Evolutionary conservation across 257 asterid species (phyloP).

Genomic region (Thymus quinquecostatus): DNA sequence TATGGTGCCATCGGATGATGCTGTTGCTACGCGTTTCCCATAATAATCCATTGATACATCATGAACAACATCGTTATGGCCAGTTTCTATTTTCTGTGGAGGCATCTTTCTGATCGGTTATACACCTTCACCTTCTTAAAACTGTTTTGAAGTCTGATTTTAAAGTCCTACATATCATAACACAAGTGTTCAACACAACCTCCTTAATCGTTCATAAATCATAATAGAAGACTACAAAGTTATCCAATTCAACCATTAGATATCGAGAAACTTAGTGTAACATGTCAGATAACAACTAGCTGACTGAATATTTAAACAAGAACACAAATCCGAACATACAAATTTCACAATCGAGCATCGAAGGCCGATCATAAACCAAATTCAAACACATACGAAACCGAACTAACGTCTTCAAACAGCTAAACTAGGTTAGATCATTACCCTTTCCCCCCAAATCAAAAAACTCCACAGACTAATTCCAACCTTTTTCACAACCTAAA

Average conservation of each 20-base stretch:
- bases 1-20: slow-evolving; percentile 83
- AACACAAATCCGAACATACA: neutral
- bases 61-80: slow-evolving; percentile 81
- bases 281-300: neutral
- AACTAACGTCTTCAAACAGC: slow-evolving; percentile 10
- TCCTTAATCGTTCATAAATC: neutral
- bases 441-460: neutral
- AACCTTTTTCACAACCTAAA: neutral
- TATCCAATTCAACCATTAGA: slow-evolving; percentile 17
- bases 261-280: slow-evolving; percentile 13
- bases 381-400: neutral
- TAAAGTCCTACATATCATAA: slow-evolving; percentile 33
- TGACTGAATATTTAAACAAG: neutral
- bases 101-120: slow-evolving; percentile 60
- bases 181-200: neutral
- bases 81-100: slow-evolving; percentile 92
- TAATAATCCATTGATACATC: slow-evolving; percentile 94
- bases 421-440: slow-evolving; percentile 18
- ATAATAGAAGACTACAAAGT: neutral
- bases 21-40: slow-evolving; percentile 93
- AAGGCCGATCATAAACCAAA: slow-evolving; percentile 2
- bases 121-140: slow-evolving; percentile 18
- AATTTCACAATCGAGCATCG: neutral
- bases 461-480: neutral
- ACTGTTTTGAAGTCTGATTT: slow-evolving; percentile 12